Conservation (phyloP, 2,329 filamentous ascomycete genomes). For the Colletotrichum sp. region DNA sequence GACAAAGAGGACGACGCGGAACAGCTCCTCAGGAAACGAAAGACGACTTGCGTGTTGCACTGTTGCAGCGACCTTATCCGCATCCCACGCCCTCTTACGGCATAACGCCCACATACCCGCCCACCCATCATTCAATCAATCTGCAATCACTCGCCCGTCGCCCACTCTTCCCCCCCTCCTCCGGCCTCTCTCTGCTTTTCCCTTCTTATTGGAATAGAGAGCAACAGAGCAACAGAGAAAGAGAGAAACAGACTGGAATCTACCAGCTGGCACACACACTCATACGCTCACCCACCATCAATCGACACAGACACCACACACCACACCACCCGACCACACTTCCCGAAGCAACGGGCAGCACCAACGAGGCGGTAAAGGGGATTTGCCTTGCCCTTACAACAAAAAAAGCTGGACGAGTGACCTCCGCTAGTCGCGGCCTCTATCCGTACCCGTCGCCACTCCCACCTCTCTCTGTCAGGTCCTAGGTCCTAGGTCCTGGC, state of each 20-base stretch:
- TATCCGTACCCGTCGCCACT: conserved; percentile 15
- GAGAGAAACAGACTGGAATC: not conserved
- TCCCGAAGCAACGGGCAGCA: conserved; percentile 4
- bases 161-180: not conserved
- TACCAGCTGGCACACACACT: not conserved
- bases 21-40: not conserved
- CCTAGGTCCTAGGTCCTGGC: conserved; percentile 3
- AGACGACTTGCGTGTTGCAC: not conserved
- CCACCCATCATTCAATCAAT: not conserved
- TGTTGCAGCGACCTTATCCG: not conserved
- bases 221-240: not conserved
- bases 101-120: conserved; percentile 1
- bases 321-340: conserved; percentile 2
- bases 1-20: not conserved
- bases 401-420: conserved; percentile 9
- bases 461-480: conserved; percentile 10
- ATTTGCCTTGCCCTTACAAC: not conserved
- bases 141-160: not conserved
- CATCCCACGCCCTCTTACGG: not conserved
- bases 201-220: not conserved
- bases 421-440: conserved; percentile 5
- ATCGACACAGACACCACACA: conserved; percentile 1
- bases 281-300: not conserved
- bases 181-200: not conserved
- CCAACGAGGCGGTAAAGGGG: conserved; percentile 16